Percentiles rank a stretch among this genome's conserved stretches.
Evolutionary conservation across 2,329 filamentous ascomycete genomes (phyloP).

Genomic region (Talaromyces islandicus): DNA sequence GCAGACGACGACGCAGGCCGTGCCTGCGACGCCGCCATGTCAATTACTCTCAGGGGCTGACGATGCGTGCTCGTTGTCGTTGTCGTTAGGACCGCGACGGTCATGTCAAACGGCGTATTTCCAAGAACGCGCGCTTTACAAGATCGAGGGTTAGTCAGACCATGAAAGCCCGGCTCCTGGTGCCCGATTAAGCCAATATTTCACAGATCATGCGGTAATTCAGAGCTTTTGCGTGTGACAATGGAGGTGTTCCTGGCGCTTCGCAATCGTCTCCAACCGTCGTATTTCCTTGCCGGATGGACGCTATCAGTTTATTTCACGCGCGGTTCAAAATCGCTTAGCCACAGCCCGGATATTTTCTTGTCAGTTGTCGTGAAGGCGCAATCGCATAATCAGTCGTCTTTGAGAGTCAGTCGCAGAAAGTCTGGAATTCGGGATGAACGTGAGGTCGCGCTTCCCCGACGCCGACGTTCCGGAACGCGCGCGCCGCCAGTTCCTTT

Average conservation of each 20-base stretch:
- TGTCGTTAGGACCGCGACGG: conserved; percentile 30
- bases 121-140: neutral
- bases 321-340: neutral
- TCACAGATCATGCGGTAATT: neutral
- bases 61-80: conserved; percentile 29
- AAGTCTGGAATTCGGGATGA: neutral
- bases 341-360: neutral
- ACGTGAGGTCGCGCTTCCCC: conserved; percentile 8
- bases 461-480: conserved; percentile 4
- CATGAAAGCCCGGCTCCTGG: neutral
- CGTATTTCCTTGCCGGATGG: neutral
- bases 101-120: conserved; percentile 23
- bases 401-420: neutral
- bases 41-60: conserved; percentile 29
- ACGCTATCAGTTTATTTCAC: neutral
- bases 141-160: neutral
- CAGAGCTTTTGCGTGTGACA: neutral
- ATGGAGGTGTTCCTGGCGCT: neutral
- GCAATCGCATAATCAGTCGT: neutral
- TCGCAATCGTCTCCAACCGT: neutral
- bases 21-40: conserved; percentile 34
- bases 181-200: neutral
- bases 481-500: neutral
- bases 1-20: conserved; percentile 26
- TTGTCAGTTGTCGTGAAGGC: neutral